phyloP scores from a whole-genome alignment of 768 basidiomycete species.

The Boletus fagicola region DNA sequence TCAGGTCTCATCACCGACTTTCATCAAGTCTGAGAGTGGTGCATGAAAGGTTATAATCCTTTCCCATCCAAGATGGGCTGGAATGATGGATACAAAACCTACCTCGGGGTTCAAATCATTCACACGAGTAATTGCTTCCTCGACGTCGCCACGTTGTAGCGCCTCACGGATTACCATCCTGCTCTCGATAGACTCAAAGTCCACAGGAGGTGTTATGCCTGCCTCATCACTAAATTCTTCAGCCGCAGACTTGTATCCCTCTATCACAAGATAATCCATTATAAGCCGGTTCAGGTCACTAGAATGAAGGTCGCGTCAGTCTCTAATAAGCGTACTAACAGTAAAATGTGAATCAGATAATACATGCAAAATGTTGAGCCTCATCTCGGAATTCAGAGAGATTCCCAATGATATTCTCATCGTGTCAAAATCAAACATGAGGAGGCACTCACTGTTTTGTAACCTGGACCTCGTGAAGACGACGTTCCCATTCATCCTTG shows the following conservation, averaged over 20 bases:
- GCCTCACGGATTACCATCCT: constrained; percentile 94
- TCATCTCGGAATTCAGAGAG: constrained; percentile 90
- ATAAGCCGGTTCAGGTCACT: constrained; percentile 94
- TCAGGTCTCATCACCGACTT: constrained; percentile 81
- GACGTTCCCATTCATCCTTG: constrained; percentile 85
- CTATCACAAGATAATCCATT: constrained; percentile 97
- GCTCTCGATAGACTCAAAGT: constrained; percentile 90
- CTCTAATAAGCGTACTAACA: constrained; percentile 16
- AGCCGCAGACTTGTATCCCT: constrained; percentile 95
- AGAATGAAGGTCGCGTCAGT: constrained; percentile 23
- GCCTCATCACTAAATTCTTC: constrained; percentile 94
- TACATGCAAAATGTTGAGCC: constrained; percentile 72
- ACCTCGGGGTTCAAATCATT: constrained; percentile 98
- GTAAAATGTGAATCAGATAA: constrained; percentile 66
- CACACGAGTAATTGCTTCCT: constrained; percentile 91
- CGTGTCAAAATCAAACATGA: constrained; percentile 31
- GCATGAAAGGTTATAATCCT: constrained; percentile 97
- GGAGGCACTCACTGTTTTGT: constrained; percentile 78
- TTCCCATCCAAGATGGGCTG: constrained; percentile 22
- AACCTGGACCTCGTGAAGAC: constrained; percentile 77
- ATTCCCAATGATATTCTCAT: constrained; percentile 94
- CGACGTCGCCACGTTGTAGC: constrained; percentile 89
- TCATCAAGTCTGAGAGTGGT: constrained; percentile 86
- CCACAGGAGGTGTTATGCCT: constrained; percentile 68
- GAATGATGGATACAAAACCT: constrained; percentile 35